Base-by-base conservation (phyloP, 495 filamentous ascomycete genomes). In the Evernia prunastri region DNA sequence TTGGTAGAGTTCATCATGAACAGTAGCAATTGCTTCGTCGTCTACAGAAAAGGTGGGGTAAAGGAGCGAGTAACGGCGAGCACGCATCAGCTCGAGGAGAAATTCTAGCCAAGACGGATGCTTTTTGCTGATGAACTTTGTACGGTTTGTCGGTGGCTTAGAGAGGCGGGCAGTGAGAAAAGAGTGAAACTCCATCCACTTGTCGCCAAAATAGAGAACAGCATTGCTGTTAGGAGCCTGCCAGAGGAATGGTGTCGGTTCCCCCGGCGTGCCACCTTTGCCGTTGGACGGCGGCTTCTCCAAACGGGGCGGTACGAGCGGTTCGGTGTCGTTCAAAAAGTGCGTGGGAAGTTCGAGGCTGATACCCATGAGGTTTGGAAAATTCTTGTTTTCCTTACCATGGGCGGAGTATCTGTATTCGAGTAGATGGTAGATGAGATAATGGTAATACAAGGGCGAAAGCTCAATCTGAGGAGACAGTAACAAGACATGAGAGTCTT, bases 41-140 rank as follows among this genome's bases (percentile, higher is more conserved):
- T 71, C 70, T 4, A 74, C 72, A 11, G 76, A 78, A 20, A 83
- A 77, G 39, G 82, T 81, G 3, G 91, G 91, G 71, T 92, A 92
- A 0, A 91, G 75, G 56, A 88, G 81, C 68, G 79, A 86, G 74
- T 92, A 95, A 15, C 89, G 89, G 36, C 85, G 81, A 8, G 81
- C 83, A 5, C 87, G 82, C 60, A 87, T 84, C 40, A 96, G 79
- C 69, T 88, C 86, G 31, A 91, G 79, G 51, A 90, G 72, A 66
- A 89, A 84, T 74, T 94, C 90, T 66, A 90, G 80, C 82, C 90
- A 92, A 8, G 89, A 79, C 9, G 91, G 91, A 58, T 89, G 83
- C 61, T 76, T 81, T 59, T 81, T 81, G 63, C 83, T 86, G 29
- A 81, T 69, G 6, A 72, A n/a, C 64, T 80, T 81, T 33, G 59